A percentile compares a stretch with the other conserved stretches of the same genome.
Conservation (phyloP, 331 rosid species). For the Acacia pycnantha region DNA sequence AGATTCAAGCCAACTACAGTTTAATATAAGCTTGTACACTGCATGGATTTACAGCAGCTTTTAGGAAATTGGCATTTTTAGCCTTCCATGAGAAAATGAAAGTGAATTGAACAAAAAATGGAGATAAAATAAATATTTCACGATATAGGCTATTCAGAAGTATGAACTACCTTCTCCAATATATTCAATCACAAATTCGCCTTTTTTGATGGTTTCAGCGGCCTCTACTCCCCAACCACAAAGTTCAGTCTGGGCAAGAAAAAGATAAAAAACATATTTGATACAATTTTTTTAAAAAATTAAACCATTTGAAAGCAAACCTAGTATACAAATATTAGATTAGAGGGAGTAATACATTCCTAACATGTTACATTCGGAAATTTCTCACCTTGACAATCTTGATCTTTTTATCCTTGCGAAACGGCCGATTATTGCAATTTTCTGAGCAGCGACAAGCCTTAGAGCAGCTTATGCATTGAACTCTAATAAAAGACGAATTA, state of each 20-base stretch:
- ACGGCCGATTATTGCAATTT: constrained; percentile 83
- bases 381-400: constrained; percentile 73
- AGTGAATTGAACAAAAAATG: neutral
- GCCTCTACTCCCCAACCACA: constrained; percentile 99
- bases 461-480: constrained; percentile 97
- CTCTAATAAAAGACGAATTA: constrained; percentile 48
- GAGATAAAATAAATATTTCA: neutral
- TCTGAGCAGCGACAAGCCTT: constrained; percentile 84
- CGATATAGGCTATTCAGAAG: constrained; percentile 13
- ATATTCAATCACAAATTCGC: constrained; percentile 79
- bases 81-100: neutral
- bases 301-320: neutral
- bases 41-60: neutral
- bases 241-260: constrained; percentile 68
- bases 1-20: neutral
- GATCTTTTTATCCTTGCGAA: constrained; percentile 86
- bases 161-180: constrained; percentile 81
- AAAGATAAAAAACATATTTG: constrained; percentile 3
- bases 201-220: constrained; percentile 64
- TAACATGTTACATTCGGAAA: constrained; percentile 2
- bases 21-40: neutral
- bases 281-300: neutral
- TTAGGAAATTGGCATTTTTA: neutral
- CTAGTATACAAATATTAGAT: neutral
- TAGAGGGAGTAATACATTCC: neutral